These are phyloP conservation scores for Rubroshorea leprosula DNA, from an alignment of 345 rosid genomes.

Conservation along the genomic window DNA sequence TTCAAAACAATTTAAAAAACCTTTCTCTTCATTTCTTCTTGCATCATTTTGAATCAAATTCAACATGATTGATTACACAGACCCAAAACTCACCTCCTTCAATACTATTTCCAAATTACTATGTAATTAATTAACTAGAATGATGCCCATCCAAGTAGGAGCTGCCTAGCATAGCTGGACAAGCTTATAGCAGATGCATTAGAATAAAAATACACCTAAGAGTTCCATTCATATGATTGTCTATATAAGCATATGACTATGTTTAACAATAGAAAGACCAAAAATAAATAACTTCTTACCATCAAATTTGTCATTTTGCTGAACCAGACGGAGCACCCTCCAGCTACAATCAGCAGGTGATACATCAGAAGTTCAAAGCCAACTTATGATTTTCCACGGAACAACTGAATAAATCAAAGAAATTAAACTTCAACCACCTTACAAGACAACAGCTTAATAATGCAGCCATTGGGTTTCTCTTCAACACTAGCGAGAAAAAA, in stretches of 20 bases:
- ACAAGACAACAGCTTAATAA: constrained; percentile 89
- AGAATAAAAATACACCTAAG: too few relatives aligned
- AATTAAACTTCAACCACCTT: constrained; percentile 38
- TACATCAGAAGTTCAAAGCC: not conserved
- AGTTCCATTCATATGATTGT: too few relatives aligned
- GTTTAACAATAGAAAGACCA: not conserved
- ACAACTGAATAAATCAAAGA: constrained; percentile 1
- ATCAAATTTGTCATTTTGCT: constrained; percentile 89
- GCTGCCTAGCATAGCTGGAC: not conserved
- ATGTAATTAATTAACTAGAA: too few relatives aligned
- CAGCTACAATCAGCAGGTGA: constrained; percentile 35
- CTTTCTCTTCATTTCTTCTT: too few relatives aligned
- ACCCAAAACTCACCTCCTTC: too few relatives aligned
- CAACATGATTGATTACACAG: not conserved
- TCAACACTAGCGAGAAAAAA: constrained; percentile 85
- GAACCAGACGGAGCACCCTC: constrained; percentile 89
- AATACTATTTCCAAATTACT: too few relatives aligned
- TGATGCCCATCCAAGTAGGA: too few relatives aligned
- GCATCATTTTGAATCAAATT: not conserved
- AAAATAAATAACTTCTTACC: constrained; percentile 44
- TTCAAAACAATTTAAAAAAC: too few relatives aligned
- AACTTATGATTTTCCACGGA: not conserved
- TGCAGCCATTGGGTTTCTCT: constrained; percentile 82
- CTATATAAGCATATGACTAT: not conserved
- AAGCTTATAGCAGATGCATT: not conserved